A percentile compares a stretch with the other conserved stretches of the same genome.
phyloP scores from a whole-genome alignment of 2,329 filamentous ascomycete genomes.

The Colletotrichum tanaceti region DNA sequence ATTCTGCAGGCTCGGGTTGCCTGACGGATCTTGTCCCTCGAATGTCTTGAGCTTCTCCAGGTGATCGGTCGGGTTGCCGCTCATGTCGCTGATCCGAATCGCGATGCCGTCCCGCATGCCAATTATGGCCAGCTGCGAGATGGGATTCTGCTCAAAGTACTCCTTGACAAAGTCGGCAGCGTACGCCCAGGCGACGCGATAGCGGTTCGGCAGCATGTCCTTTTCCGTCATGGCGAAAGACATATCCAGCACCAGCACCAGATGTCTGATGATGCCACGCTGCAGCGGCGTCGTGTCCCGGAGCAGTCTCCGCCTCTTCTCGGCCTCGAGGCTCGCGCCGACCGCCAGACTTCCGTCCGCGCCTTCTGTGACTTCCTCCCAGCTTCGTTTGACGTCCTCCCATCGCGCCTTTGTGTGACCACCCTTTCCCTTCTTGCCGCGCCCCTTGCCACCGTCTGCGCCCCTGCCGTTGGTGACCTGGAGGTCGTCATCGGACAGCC shows the following conservation, averaged over 20 bases:
- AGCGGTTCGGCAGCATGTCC: conserved; percentile 89
- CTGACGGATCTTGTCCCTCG: conserved; percentile 74
- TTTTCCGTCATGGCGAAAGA: conserved; percentile 96
- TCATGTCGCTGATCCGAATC: conserved; percentile 86
- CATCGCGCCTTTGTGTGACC: conserved; percentile 66
- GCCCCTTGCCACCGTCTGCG: conserved; percentile 4
- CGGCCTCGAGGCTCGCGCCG: conserved; percentile 80
- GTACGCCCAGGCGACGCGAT: conserved; percentile 83
- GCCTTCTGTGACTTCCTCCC: conserved; percentile 81
- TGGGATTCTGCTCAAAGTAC: conserved; percentile 98
- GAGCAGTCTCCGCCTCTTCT: conserved; percentile 82
- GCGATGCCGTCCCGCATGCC: conserved; percentile 95
- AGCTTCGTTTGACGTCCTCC: conserved; percentile 75
- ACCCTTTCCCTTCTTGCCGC: conserved; percentile 47
- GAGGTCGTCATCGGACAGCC: conserved; percentile 74
- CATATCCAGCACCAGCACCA: conserved; percentile 91
- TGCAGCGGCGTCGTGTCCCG: conserved; percentile 96
- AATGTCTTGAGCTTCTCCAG: conserved; percentile 79
- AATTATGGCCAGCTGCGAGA: conserved; percentile 91
- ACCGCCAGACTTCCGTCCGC: conserved; percentile 83
- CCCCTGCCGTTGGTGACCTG: conserved; percentile 50
- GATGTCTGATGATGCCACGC: conserved; percentile 95
- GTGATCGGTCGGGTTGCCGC: conserved; percentile 91
- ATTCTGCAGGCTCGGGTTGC: conserved; percentile 88
- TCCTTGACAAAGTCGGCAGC: conserved; percentile 89